Conservation (phyloP, 305 asterid genomes). For the Fraxinus baroniana region DNA sequence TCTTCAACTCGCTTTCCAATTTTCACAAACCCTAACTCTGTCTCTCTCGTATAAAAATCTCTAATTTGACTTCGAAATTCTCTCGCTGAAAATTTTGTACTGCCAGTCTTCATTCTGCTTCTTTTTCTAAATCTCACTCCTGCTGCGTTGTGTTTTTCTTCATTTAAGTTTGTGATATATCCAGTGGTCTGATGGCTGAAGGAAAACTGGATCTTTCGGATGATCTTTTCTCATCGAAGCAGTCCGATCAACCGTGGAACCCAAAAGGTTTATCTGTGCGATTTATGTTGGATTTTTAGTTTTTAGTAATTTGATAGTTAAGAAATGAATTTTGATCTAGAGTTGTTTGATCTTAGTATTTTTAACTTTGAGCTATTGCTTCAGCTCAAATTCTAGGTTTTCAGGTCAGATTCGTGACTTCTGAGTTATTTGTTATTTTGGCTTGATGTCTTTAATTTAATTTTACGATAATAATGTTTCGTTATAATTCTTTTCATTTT, state of each 20-base stretch:
- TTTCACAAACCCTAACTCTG: conserved; percentile 62
- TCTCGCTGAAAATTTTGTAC: conserved; percentile 21
- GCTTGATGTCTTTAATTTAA: background rate
- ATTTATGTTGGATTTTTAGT: conserved; percentile 18
- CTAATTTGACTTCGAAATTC: conserved; percentile 24
- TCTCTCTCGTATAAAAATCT: conserved; percentile 20
- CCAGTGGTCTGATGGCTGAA: conserved; percentile 48
- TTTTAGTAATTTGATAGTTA: conserved; percentile 28
- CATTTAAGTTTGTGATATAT: conserved; percentile 18
- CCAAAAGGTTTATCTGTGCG: conserved; percentile 50
- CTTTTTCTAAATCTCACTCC: conserved; percentile 20
- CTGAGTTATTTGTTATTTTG: conserved; percentile 20
- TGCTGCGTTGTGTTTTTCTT: conserved; percentile 10
- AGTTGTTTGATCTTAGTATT: conserved; percentile 40
- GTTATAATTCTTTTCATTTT: background rate
- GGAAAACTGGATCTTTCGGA: conserved; percentile 60
- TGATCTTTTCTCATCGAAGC: conserved; percentile 52
- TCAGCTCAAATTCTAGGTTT: conserved; percentile 42
- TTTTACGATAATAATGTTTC: background rate
- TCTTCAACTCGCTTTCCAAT: conserved; percentile 36
- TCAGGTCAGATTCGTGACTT: conserved; percentile 35
- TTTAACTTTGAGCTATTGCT: conserved; percentile 19
- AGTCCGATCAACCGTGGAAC: conserved; percentile 68
- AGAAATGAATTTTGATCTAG: conserved; percentile 23
- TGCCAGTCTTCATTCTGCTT: conserved; percentile 28